Evolutionary conservation across 2,329 filamentous ascomycete species (phyloP), one percentile per base, ranked within the genome.

Genomic region (Gnomoniopsis smithogilvyi): DNA sequence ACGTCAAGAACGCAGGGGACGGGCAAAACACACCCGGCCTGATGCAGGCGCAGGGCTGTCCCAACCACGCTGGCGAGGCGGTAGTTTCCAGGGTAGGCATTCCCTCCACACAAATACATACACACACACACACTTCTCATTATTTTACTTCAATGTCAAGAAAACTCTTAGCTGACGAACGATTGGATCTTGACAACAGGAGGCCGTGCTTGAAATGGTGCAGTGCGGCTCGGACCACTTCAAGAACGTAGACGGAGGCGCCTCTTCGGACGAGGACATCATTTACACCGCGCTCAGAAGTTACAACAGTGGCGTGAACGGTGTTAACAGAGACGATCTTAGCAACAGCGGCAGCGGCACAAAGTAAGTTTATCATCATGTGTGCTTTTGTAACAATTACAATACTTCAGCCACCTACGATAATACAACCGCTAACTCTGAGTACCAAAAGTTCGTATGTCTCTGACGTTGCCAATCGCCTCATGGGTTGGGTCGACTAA

Each of bases 41-140:
- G 43, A 76, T 77, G 74, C 74, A 76, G 65, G 69, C 69, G 50
- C 66, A 66, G 34, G 71, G 69, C 36, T 71, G 71, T 60, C 68
- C 68, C 6, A 71, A 70, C 2, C 75, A 70, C 61, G 68, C 69
- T 0, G 71, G 71, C 21, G 49, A 68, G 59, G 69, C 51, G 66
- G 67, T 15, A 65, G 73, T 48, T 61, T 63, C 36, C 69, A 72
- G 34, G 66, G 70, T 73, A 60, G 21, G 58, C 49, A 6, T 19
- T 19, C 15, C 34, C 8, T 38, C 34, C 8, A 38, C 34, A 15
- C 10, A 15, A 8, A 38, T 15, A 38, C 34, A 38, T 38, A n/a
- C n/a, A n/a, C n/a, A n/a, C n/a, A n/a, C 34, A 38, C 34, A 38
- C 15, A 38, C n/a, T n/a, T n/a, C n/a, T n/a, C n/a, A n/a, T n/a